Base-by-base conservation (phyloP, 176 grass and related monocot genomes). In the Tillandsia fasciculata region DNA sequence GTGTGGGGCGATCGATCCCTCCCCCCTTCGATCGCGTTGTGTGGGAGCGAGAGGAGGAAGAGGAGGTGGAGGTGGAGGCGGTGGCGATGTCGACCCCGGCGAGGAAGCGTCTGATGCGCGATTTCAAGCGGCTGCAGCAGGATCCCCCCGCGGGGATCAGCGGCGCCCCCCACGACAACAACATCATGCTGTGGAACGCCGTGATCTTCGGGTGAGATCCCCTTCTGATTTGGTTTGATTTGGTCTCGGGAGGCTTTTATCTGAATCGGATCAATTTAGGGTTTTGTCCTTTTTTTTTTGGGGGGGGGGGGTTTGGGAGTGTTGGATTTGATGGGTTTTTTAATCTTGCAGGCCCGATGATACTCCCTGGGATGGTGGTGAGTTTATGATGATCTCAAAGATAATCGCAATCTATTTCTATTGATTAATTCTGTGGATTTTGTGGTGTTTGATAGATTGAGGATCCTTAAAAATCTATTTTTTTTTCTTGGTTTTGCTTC, bases 311-410 rank as follows among this genome's bases (percentile, higher is more conserved):
- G 11, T 52, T 50, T 64, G 17, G 9, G 72, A 20, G 54, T 48
- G 10, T 77, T 5, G 1, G 49, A 28, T 70, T 68, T 53, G 73
- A 6, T 56, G 65, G 56, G 15, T n/a, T 59, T 56, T 56, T 59
- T 86, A 15, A 50, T 61, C 63, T 76, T 86, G 69, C 83, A 86
- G 83, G 4, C 83, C 83, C 52, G 83, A 86, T 81, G 83, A 86
- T 68, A 86, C 78, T 54, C 73, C 83, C 26, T 86, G 83, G 83
- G 83, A 86, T 86, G 83, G 83, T 72, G 83, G 82, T 84, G 59
- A 56, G 75, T 54, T 51, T 27, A 28, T 83, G 53, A 26, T 58
- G n/a, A 29, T 69, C n/a, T 50, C 11, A 51, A 50, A 42, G 15
- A 24, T 72, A 4, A 20, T 20, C 9, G 8, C 18, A 20, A 22